Evolutionary conservation across 2,329 filamentous ascomycete species (phyloP).

Genomic region (Ophiostoma piceae): DNA sequence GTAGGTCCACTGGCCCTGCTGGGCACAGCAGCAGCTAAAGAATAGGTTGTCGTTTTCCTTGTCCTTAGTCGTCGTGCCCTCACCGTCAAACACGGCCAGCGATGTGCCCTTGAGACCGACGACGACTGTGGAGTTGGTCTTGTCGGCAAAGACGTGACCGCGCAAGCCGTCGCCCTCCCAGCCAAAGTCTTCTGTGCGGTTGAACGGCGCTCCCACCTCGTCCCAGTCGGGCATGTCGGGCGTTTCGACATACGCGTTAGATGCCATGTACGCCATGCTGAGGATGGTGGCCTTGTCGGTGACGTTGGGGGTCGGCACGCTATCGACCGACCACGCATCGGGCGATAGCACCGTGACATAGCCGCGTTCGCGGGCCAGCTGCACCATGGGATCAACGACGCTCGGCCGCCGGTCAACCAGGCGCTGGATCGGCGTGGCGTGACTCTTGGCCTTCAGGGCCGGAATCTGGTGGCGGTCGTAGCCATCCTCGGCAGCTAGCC

Average conservation of each 20-base stretch:
- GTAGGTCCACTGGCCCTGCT: slow-evolving; percentile 86
- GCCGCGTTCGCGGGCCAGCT: slow-evolving; percentile 63
- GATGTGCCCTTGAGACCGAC: slow-evolving; percentile 91
- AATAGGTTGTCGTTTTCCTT: slow-evolving; percentile 97
- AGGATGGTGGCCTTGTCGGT: slow-evolving; percentile 81
- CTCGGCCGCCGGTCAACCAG: slow-evolving; percentile 71
- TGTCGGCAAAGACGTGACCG: slow-evolving; percentile 87
- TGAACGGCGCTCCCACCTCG: slow-evolving; percentile 72
- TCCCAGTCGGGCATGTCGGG: slow-evolving; percentile 74
- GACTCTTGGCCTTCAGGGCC: slow-evolving; percentile 58
- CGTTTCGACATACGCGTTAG: slow-evolving; percentile 78
- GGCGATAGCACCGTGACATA: slow-evolving; percentile 62
- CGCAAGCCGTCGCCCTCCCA: slow-evolving; percentile 86
- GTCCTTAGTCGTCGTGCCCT: slow-evolving; percentile 93
- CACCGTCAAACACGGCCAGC: slow-evolving; percentile 89
- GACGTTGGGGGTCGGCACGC: slow-evolving; percentile 71
- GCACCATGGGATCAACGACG: slow-evolving; percentile 73
- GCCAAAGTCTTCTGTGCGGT: slow-evolving; percentile 82
- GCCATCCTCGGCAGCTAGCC: slow-evolving; percentile 56
- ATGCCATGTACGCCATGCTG: slow-evolving; percentile 79
- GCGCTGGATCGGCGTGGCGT: slow-evolving; percentile 66
- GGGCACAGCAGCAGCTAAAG: slow-evolving; percentile 95
- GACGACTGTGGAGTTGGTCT: slow-evolving; percentile 77
- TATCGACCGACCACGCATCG: slow-evolving; percentile 77
- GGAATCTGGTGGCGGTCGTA: slow-evolving; percentile 47